Percentiles rank a stretch among this genome's conserved stretches.
phyloP scores from a whole-genome alignment of 345 rosid species.

The Linum trigynum region DNA sequence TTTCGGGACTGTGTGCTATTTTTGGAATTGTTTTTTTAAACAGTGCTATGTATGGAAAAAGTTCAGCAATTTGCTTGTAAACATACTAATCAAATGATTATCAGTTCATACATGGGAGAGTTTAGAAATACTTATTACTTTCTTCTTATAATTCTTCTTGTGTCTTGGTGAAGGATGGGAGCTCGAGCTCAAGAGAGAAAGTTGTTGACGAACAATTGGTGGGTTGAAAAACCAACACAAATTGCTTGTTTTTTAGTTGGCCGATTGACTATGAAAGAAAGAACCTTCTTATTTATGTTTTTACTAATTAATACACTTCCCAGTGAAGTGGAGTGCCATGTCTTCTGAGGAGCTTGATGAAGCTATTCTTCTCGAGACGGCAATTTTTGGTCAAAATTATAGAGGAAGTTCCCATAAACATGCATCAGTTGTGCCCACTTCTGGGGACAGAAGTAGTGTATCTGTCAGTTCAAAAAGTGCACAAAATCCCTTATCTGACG shows the following conservation, averaged over 20 bases:
- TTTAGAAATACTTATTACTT: too few relatives aligned
- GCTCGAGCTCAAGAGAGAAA: slow-evolving; percentile 28
- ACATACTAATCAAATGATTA: not conserved
- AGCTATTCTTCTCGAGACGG: slow-evolving; percentile 53
- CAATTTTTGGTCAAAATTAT: slow-evolving; percentile 39
- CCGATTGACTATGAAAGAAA: slow-evolving; percentile 5
- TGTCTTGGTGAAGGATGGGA: slow-evolving; percentile 28
- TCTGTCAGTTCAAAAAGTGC: slow-evolving; percentile 11
- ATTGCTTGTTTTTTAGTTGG: not conserved
- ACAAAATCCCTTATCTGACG: slow-evolving; percentile 18
- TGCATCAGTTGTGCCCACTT: slow-evolving; percentile 10
- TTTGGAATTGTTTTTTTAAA: too few relatives aligned
- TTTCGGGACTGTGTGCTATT: too few relatives aligned
- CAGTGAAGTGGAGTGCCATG: slow-evolving; percentile 51
- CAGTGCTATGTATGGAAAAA: too few relatives aligned
- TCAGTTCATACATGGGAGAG: not conserved
- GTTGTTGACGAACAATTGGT: slow-evolving; percentile 22
- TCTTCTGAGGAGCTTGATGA: slow-evolving; percentile 58
- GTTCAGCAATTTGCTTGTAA: not conserved
- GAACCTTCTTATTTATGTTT: not conserved
- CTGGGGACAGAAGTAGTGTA: slow-evolving; percentile 9
- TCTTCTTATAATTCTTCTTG: not conserved
- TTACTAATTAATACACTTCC: slow-evolving; percentile 3
- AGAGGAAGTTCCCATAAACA: slow-evolving; percentile 20
- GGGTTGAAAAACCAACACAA: slow-evolving; percentile 13